Conservation (phyloP, 805 yeast genomes). For the Lachancea lanzarotensis region DNA sequence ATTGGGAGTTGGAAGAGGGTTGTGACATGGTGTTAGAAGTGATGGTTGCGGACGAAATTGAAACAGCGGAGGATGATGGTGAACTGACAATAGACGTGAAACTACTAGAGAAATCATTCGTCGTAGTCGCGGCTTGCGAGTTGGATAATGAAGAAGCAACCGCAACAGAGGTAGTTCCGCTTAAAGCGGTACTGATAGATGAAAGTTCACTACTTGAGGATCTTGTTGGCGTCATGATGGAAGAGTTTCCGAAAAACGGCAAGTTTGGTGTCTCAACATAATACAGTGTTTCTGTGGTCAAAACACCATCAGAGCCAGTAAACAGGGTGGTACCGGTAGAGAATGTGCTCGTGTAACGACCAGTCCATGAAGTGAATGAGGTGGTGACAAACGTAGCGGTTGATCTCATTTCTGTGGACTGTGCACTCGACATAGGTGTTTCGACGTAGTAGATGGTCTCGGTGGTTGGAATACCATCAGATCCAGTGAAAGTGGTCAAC, state of each 20-base stretch:
- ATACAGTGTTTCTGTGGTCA: constrained; percentile 1
- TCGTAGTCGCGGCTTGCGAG: too few species aligned
- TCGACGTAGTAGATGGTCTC: constrained; percentile 4
- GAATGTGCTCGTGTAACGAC: constrained; percentile 3
- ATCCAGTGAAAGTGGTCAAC: constrained; percentile 1
- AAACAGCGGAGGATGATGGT: too few species aligned
- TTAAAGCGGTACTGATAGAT: not conserved
- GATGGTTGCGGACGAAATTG: too few species aligned
- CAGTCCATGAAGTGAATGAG: not conserved
- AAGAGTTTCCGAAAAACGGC: not conserved
- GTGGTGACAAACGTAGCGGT: not conserved
- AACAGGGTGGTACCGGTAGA: not conserved
- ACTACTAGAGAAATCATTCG: too few species aligned
- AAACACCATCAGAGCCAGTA: not conserved
- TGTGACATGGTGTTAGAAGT: too few species aligned
- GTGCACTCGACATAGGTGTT: constrained; percentile 1
- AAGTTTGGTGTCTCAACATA: constrained; percentile 6
- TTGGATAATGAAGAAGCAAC: not conserved
- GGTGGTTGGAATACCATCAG: constrained; percentile 3
- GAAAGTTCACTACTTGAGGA: not conserved
- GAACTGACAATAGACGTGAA: too few species aligned
- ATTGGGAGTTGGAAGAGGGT: too few species aligned
- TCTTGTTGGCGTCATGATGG: not conserved
- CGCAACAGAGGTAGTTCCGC: not conserved
- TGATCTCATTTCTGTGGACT: not conserved